Conservation (phyloP, 2,329 filamentous ascomycete species). For the Aspergillus sp. region DNA sequence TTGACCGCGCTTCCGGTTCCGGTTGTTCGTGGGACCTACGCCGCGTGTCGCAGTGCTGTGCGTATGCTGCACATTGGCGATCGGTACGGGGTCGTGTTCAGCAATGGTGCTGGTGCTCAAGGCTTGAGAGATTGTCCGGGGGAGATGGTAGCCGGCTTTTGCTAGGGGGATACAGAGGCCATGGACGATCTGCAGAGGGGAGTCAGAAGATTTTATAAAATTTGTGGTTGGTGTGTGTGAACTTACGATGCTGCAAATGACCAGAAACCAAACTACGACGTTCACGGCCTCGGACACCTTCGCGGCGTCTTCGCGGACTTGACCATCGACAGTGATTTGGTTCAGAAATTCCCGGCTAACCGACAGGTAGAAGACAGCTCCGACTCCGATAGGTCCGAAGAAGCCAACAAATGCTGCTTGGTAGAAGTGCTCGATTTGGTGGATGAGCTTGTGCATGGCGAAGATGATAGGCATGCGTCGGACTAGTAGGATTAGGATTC, state of each 20-base stretch:
- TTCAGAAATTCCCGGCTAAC: constrained; percentile 74
- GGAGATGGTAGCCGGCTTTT: constrained; percentile 51
- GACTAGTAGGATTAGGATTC: constrained; percentile 73
- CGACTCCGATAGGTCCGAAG: constrained; percentile 90
- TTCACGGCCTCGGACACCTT: constrained; percentile 66
- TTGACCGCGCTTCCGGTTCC: constrained; percentile 29
- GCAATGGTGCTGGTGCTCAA: constrained; percentile 45
- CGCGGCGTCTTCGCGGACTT: constrained; percentile 65
- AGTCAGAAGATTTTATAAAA: no score
- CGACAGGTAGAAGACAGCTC: constrained; percentile 87
- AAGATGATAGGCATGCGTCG: constrained; percentile 77
- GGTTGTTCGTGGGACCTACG: constrained; percentile 19
- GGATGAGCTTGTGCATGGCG: constrained; percentile 71
- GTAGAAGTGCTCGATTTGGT: constrained; percentile 71
- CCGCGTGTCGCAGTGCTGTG: constrained; percentile 38
- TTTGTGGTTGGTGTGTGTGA: no score
- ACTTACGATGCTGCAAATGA: constrained; percentile 75
- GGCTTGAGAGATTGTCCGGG: constrained; percentile 47
- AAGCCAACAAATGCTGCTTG: constrained; percentile 88
- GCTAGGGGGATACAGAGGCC: constrained; percentile 76
- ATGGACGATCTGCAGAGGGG: constrained; percentile 65
- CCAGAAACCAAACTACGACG: constrained; percentile 83
- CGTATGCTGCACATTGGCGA: constrained; percentile 29
- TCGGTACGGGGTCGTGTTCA: constrained; percentile 33
- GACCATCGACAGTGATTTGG: constrained; percentile 59